phyloP scores from a whole-genome alignment of 2,329 filamentous ascomycete species.

The Graphilbum ipis-grandicollis region DNA sequence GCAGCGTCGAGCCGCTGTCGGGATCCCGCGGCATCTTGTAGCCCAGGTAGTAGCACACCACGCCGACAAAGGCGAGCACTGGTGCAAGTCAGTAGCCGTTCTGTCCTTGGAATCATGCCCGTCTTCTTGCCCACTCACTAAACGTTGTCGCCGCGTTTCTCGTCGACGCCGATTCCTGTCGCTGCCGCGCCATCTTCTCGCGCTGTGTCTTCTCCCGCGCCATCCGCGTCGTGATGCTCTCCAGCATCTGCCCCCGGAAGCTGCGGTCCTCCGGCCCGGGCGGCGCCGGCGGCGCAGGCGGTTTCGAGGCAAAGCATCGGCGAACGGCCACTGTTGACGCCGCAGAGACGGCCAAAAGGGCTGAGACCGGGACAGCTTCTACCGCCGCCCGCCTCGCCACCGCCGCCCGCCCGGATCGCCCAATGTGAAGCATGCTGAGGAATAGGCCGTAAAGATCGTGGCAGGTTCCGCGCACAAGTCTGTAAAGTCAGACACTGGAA shows the following conservation, averaged over 20 bases:
- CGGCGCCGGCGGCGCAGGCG: conserved; percentile 2
- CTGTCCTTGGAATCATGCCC: too few species aligned
- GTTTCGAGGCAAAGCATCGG: conserved; percentile 8
- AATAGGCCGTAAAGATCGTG: too few species aligned
- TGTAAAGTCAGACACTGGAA: too few species aligned
- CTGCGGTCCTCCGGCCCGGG: conserved; percentile 8
- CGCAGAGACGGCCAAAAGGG: too few species aligned
- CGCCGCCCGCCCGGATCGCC: too few species aligned
- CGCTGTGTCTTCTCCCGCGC: conserved; percentile 29
- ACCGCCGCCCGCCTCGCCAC: too few species aligned
- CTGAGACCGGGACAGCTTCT: too few species aligned
- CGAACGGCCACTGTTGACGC: too few species aligned
- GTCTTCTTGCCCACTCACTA: conserved; percentile 15
- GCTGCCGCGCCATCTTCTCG: conserved; percentile 22
- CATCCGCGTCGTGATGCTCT: conserved; percentile 32
- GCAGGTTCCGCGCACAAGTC: too few species aligned
- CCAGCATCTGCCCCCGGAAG: conserved; percentile 37
- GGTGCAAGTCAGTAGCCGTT: neutral
- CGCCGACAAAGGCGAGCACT: conserved; percentile 36
- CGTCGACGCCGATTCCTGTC: conserved; percentile 19
- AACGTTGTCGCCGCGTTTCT: conserved; percentile 29
- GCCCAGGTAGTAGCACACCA: conserved; percentile 41
- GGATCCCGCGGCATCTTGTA: conserved; percentile 32
- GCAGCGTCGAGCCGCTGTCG: conserved; percentile 39
- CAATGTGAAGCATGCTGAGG: too few species aligned